These are phyloP conservation scores for Penicillium antarcticum DNA, from an alignment of 495 filamentous ascomycete species.

Conservation along the genomic window DNA sequence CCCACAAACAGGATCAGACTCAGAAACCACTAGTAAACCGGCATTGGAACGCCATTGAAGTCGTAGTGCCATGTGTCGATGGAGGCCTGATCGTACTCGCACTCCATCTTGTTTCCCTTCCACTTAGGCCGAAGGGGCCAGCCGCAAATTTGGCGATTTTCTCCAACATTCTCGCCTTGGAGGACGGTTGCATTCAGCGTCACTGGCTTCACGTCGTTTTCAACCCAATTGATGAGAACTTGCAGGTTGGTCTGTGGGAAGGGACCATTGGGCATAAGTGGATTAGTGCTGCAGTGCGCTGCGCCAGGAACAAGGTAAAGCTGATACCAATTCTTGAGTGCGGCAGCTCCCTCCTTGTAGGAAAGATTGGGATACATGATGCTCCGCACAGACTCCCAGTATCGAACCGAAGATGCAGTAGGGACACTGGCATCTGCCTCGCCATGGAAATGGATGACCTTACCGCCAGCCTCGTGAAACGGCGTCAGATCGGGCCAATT, in stretches of 20 bases:
- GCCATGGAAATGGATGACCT: conserved; percentile 48
- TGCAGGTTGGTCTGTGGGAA: conserved; percentile 41
- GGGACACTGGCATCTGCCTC: conserved; percentile 45
- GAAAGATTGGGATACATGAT: conserved; percentile 41
- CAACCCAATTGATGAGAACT: conserved; percentile 46
- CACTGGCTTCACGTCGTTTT: conserved; percentile 35
- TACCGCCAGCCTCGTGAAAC: conserved; percentile 43
- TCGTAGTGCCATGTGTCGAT: conserved; percentile 38
- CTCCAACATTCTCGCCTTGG: conserved; percentile 27
- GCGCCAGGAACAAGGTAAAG: conserved; percentile 48
- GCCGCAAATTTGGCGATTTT: conserved; percentile 38
- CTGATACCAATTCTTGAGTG: conserved; percentile 44
- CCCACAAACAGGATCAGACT: no score
- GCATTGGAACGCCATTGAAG: conserved; percentile 22
- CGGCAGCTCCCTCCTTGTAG: conserved; percentile 27
- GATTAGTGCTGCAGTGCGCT: conserved; percentile 39
- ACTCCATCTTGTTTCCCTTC: conserved; percentile 25
- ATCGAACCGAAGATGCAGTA: conserved; percentile 40
- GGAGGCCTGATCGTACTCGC: conserved; percentile 42
- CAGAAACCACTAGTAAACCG: conserved; percentile 18
- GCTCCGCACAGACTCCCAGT: conserved; percentile 43
- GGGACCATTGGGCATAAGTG: conserved; percentile 31
- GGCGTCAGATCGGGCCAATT: conserved; percentile 42
- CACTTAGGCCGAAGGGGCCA: conserved; percentile 48
- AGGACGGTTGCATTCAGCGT: conserved; percentile 33